Evolutionary conservation across 116 monocot genomes (phyloP), one percentile per base, ranked within the genome.

Genomic region (Trichopus zeylanicus): DNA sequence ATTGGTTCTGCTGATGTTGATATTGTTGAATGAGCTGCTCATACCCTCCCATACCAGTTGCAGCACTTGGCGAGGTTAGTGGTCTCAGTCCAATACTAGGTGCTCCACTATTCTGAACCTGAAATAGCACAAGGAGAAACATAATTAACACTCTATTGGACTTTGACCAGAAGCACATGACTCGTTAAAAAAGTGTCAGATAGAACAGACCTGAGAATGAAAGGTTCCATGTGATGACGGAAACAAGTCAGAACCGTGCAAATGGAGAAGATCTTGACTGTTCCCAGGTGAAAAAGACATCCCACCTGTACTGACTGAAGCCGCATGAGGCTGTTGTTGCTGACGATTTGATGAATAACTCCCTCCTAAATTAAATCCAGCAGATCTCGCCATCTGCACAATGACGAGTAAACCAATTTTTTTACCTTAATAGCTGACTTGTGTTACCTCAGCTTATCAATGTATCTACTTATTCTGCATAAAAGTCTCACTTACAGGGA

Each of bases 1-100:
- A 76, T 59, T 77, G 84, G 24, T 73, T 91, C 24, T 81, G 91
- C 13, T 75, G 73, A 28, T 89, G 76, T 48, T 92, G 92, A 60
- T 85, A 85, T 59, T 91, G 91, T 51, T 83, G 91, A 31, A 91
- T 66, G 61, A 85, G 72, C 57, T 86, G 92, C 56, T 92, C 91
- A 73, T 92, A 88, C 18, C 68, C 53, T 56, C 85, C 79, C 32
- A 82, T 64, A 34, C 67, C 67, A 46, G 82, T 78, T 21, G 80
- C 49, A 7, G 49, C 57, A 76, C 61, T 83, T 59, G 81, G 73
- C 33, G 85, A 73, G 59, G 69, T 86, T 26, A 85, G 38, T 26
- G 85, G 83, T 73, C 88, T 85, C 68, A 85, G 64, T 30, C 88
- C 88, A 49, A 82, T 66, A 63, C 66, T 73, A 60, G 88, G 84